phyloP scores from a whole-genome alignment of 208 protist species.

The Angomonas ambiguus region DNA sequence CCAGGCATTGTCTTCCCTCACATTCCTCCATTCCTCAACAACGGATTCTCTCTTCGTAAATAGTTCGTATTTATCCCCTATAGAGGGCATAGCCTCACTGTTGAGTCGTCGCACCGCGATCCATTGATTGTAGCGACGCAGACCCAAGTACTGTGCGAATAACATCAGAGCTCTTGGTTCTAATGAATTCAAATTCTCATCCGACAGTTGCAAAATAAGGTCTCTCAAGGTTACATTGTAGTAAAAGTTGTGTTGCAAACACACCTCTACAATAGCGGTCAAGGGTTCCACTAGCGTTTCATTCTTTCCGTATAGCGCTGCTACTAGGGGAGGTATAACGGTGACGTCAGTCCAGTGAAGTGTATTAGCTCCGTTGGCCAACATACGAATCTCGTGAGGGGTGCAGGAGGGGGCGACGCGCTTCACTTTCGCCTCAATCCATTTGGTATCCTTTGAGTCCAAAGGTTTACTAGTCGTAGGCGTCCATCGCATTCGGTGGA shows the following conservation, averaged over 20 bases:
- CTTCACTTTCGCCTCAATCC: conserved; percentile 10
- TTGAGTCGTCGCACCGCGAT: background rate
- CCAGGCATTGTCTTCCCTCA: background rate
- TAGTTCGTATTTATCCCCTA: background rate
- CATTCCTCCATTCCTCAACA: background rate
- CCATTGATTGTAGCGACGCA: background rate
- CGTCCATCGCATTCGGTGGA: conserved; percentile 18
- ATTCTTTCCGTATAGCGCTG: background rate
- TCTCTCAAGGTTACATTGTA: background rate
- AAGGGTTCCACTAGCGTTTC: background rate
- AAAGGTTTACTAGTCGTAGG: background rate
- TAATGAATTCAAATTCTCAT: background rate
- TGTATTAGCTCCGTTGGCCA: conserved; percentile 41
- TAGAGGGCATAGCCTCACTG: too few relatives aligned
- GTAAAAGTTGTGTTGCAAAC: background rate
- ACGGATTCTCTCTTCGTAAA: background rate
- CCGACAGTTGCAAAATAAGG: background rate
- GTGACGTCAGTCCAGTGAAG: conserved; percentile 19
- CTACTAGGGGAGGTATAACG: background rate
- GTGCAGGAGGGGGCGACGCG: conserved; percentile 41
- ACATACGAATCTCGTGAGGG: conserved; percentile 56
- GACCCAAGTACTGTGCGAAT: background rate
- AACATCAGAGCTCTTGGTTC: background rate
- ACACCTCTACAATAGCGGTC: background rate
- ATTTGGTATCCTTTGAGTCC: background rate